Percentiles rank a stretch among this genome's conserved stretches.
phyloP scores from a whole-genome alignment of 2,329 filamentous ascomycete species.

The Leptoxyphium fumago region DNA sequence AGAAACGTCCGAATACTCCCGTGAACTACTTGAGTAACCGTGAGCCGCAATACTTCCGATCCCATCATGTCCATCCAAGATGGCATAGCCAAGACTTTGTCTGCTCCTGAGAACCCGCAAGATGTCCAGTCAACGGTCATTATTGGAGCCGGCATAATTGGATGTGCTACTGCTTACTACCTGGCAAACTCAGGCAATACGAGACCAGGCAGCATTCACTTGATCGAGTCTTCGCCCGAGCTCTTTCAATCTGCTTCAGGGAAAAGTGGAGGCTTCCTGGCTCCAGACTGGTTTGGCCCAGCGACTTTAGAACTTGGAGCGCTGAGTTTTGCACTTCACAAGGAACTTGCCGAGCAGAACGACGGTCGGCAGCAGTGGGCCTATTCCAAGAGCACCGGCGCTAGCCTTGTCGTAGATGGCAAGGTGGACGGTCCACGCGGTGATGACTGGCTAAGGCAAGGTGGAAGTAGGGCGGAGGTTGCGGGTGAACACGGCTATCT shows the following conservation, averaged over 20 bases:
- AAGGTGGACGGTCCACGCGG: conserved; percentile 30
- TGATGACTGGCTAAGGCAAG: conserved; percentile 53
- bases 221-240: conserved; percentile 42
- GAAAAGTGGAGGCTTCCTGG: conserved; percentile 59
- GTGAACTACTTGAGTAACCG: too few relatives aligned
- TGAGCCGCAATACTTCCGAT: too few relatives aligned
- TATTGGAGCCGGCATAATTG: conserved; percentile 56
- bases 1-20: too few relatives aligned
- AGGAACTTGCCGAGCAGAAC: conserved; percentile 44
- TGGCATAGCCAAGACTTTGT: conserved; percentile 3
- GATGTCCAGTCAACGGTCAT: conserved; percentile 45
- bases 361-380: conserved; percentile 45
- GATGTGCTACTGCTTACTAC: conserved; percentile 57
- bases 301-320: conserved; percentile 42
- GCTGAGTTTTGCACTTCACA: conserved; percentile 56
- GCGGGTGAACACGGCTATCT: conserved; percentile 24
- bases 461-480: conserved; percentile 45
- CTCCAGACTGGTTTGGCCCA: conserved; percentile 40
- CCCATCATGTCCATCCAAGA: background rate
- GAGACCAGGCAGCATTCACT: conserved; percentile 35
- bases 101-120: conserved; percentile 4
- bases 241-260: conserved; percentile 64
- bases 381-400: conserved; percentile 42
- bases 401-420: conserved; percentile 37
- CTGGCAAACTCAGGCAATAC: conserved; percentile 34